Evolutionary conservation across 768 basidiomycete species (phyloP), one percentile per base, ranked within the genome.

Genomic region (Calocybe indica): DNA sequence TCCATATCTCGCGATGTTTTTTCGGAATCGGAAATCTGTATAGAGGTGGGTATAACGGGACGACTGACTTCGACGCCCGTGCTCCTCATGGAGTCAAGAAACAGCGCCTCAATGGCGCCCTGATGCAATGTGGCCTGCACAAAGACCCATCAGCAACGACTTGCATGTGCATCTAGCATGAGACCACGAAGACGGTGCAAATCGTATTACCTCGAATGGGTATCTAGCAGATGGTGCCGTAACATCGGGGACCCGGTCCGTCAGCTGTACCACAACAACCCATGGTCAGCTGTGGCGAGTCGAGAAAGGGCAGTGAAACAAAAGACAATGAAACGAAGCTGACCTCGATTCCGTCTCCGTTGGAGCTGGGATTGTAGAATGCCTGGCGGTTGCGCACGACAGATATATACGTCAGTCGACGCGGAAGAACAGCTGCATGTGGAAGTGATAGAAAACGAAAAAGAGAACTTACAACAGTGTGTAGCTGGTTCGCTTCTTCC

Each of bases 291-390:
- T 32, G 30, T 32, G 7, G 28, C 11, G 5, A 10, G 8, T 43
- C 7, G 5, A 32, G 5, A 40, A 42, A 9, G 36, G 15, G 47
- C n/a, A 11, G n/a, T 28, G 48, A 22, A 5, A 44, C 14, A 46
- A 40, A 46, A 8, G 13, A 38, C 0, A 14, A 31, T 12, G 9
- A 41, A 40, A 32, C 30, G 28, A 46, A 1, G 36, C 64, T 35
- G 42, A 82, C 86, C 70, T 82, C 74, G 34, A 89, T 85, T 3
- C 74, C 81, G 11, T 83, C 83, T 32, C 52, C 57, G 30, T 72
- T 55, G 1, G 69, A 62, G 14, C 71, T 67, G 3, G 87, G 86
- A 53, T 87, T 84, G 56, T 88, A 89, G 60, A 88, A 88, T 6
- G 85, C 80, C 87, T 89, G 40, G 10, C 22, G n/a, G 5, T 10